phyloP scores from a whole-genome alignment of 768 basidiomycete species.

The Pleurotus giganteus region DNA sequence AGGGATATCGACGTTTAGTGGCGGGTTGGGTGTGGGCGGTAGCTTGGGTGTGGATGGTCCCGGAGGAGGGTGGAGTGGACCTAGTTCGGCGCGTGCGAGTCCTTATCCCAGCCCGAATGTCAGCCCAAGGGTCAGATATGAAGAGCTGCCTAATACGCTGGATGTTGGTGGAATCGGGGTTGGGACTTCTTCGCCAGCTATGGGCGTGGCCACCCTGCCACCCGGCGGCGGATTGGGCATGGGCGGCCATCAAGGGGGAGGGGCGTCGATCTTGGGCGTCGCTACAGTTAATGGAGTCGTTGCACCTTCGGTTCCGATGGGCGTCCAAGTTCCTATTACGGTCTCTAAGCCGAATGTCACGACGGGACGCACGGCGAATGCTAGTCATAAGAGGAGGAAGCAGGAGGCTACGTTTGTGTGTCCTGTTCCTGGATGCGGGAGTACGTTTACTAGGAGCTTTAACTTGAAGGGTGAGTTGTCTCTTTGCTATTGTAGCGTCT shows the following conservation, averaged over 20 bases:
- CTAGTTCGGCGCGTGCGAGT: slow-evolving; percentile 41
- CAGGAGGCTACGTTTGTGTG: slow-evolving; percentile 86
- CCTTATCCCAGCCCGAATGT: slow-evolving; percentile 73
- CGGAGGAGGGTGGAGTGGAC: slow-evolving; percentile 27
- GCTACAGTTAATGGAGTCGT: slow-evolving; percentile 4
- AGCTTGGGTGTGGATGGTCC: slow-evolving; percentile 14
- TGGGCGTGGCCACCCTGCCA: neutral
- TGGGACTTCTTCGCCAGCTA: slow-evolving; percentile 10
- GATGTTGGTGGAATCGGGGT: slow-evolving; percentile 15
- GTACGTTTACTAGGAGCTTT: slow-evolving; percentile 90
- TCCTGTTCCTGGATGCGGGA: slow-evolving; percentile 79
- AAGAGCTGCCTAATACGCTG: slow-evolving; percentile 39
- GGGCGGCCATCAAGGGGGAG: neutral
- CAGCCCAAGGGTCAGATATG: slow-evolving; percentile 53
- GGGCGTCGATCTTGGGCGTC: neutral
- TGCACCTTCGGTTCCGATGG: neutral
- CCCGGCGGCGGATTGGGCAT: neutral
- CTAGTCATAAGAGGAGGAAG: slow-evolving; percentile 81
- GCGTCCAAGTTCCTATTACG: neutral
- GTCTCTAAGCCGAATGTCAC: slow-evolving; percentile 83
- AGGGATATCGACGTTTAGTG: neutral
- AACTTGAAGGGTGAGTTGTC: slow-evolving; percentile 76
- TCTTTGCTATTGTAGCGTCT: slow-evolving; percentile 6
- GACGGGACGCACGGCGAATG: slow-evolving; percentile 85
- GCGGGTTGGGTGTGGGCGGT: slow-evolving; percentile 1